Percentiles rank a stretch among this genome's conserved stretches.
Evolutionary conservation across 495 filamentous ascomycete genomes (phyloP).

Genomic region (Beverwykella pulmonaria): DNA sequence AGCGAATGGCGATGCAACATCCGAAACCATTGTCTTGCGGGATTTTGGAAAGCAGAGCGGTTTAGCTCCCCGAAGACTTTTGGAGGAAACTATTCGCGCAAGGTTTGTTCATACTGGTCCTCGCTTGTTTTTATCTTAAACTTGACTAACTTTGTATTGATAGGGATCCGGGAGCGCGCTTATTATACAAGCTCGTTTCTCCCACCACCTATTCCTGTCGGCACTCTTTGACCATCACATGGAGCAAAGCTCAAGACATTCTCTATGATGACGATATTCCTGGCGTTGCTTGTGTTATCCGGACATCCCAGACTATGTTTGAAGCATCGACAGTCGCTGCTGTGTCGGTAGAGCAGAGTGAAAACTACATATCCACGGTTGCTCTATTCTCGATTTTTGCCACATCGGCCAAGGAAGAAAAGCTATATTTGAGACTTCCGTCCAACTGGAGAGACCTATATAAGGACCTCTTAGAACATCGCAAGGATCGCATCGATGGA

Average conservation of each 20-base stretch:
- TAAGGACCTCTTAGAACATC: conserved; percentile 70
- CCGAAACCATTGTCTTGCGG: conserved; percentile 59
- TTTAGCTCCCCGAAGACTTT: conserved; percentile 66
- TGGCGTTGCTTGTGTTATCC: conserved; percentile 50
- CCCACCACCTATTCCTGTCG: conserved; percentile 71
- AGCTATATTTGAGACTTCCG: conserved; percentile 76
- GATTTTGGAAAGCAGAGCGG: conserved; percentile 84
- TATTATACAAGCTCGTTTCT: conserved; percentile 69
- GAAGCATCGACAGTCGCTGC: conserved; percentile 78
- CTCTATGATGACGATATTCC: conserved; percentile 50
- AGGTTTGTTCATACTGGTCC: conserved; percentile 55
- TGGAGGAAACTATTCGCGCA: conserved; percentile 86
- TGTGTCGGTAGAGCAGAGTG: conserved; percentile 76
- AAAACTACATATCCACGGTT: conserved; percentile 79
- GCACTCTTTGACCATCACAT: conserved; percentile 71
- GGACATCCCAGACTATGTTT: conserved; percentile 54
- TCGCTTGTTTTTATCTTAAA: background rate
- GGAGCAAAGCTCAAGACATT: conserved; percentile 75
- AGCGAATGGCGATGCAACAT: background rate
- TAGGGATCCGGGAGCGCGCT: conserved; percentile 65
- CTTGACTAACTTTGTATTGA: background rate
- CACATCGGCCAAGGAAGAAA: conserved; percentile 78
- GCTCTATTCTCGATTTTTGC: conserved; percentile 80
- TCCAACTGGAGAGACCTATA: conserved; percentile 82
- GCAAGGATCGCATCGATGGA: conserved; percentile 68